These are phyloP conservation scores for Nicotiana attenuata DNA, from an alignment of 257 asterid species.

Conservation along the genomic window DNA sequence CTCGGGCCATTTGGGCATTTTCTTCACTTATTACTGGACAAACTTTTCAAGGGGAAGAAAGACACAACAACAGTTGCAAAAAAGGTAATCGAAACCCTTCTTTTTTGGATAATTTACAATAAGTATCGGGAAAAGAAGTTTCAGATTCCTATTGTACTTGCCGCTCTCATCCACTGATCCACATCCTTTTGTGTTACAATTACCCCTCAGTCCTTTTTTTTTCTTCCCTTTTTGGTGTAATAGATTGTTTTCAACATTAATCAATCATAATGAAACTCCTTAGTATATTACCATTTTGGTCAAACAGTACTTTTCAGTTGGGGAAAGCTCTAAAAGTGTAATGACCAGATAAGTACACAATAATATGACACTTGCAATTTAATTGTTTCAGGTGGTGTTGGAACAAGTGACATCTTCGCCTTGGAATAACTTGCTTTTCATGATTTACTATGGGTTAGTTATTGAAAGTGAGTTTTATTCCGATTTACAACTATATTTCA, in stretches of 20 bases:
- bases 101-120: neutral
- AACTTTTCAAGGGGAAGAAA: conserved; percentile 85
- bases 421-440: conserved; percentile 88
- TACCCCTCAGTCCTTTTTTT: neutral
- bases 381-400: conserved; percentile 68
- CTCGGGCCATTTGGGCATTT: conserved; percentile 93
- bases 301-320: neutral
- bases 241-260: neutral
- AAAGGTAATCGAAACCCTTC: neutral
- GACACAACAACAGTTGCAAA: conserved; percentile 6
- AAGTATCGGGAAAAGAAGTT: neutral
- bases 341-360: neutral
- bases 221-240: too few relatives aligned
- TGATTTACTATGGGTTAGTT: conserved; percentile 83
- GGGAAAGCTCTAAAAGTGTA: neutral
- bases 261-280: neutral
- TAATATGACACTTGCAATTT: neutral
- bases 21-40: conserved; percentile 73
- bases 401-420: conserved; percentile 91
- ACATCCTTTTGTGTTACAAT: neutral
- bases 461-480: conserved; percentile 62
- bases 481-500: neutral
- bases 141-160: neutral
- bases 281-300: neutral
- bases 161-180: too few relatives aligned